Conservation (phyloP, 2,329 filamentous ascomycete species). For the Fusarium agapanthi region DNA sequence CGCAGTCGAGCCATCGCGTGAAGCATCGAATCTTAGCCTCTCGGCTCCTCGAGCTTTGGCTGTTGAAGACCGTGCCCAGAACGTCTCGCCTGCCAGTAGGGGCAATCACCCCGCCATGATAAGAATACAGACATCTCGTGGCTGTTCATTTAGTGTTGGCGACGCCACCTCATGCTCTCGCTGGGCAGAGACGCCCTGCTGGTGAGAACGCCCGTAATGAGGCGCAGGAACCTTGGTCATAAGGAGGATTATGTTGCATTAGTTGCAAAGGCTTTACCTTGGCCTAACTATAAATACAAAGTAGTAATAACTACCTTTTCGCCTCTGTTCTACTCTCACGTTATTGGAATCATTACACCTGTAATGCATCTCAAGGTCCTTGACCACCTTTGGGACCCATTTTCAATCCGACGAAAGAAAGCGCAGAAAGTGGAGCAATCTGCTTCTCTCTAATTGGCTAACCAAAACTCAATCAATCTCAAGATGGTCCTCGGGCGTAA, state of each 20-base stretch:
- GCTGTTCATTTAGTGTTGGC: background rate
- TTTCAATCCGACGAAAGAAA: background rate
- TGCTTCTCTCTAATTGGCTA: background rate
- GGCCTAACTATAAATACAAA: background rate
- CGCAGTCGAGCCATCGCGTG: background rate
- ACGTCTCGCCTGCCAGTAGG: accelerated
- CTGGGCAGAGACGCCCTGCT: background rate
- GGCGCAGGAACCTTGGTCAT: background rate
- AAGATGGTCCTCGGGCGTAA: background rate
- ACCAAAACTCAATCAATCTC: background rate
- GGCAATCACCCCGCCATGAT: background rate
- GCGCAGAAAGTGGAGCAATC: background rate
- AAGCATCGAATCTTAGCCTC: too few relatives aligned
- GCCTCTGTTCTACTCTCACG: background rate
- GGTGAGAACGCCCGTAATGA: background rate
- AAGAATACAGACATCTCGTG: accelerated
- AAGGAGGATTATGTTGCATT: background rate
- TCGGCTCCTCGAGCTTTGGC: too few relatives aligned
- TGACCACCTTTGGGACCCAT: background rate
- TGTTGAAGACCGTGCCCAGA: background rate
- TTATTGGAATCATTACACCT: background rate
- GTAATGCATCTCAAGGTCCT: background rate
- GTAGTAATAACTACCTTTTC: background rate
- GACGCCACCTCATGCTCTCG: background rate
- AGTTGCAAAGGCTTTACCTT: background rate